phyloP scores from a whole-genome alignment of 1,284 basidiomycete species.

The Ustilago nuda region DNA sequence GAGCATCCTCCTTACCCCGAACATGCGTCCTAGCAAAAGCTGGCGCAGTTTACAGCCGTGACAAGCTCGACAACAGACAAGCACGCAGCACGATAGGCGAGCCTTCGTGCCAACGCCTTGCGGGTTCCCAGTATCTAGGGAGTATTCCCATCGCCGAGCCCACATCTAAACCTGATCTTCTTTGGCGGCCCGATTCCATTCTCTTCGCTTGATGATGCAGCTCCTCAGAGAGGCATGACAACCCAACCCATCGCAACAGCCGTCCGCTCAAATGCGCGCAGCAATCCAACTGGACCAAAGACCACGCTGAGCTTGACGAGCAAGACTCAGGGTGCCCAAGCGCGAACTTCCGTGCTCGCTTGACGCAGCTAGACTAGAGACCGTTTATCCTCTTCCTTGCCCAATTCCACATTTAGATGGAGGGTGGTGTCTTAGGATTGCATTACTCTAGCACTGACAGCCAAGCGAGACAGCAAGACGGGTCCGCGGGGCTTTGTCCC shows the following conservation, averaged over 20 bases:
- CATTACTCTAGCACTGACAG: conserved; percentile 25
- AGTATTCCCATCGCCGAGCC: neutral
- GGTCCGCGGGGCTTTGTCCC: conserved; percentile 27
- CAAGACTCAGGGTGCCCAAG: conserved; percentile 29
- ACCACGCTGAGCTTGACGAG: conserved; percentile 18
- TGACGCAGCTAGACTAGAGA: conserved; percentile 35
- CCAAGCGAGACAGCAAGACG: conserved; percentile 19
- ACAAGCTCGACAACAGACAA: neutral
- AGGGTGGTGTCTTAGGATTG: conserved; percentile 54
- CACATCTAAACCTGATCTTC: conserved; percentile 36
- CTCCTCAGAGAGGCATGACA: conserved; percentile 20
- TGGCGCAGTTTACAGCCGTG: conserved; percentile 38
- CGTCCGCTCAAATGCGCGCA: conserved; percentile 10
- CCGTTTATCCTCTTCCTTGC: conserved; percentile 53
- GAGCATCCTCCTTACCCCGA: conserved; percentile 58
- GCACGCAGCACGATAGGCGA: neutral
- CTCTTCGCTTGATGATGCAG: conserved; percentile 37
- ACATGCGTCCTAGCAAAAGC: conserved; percentile 43
- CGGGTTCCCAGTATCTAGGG: too few relatives aligned
- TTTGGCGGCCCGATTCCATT: conserved; percentile 58
- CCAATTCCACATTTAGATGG: conserved; percentile 32
- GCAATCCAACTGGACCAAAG: conserved; percentile 8
- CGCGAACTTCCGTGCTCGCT: conserved; percentile 16
- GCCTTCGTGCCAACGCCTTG: neutral
- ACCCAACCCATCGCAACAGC: conserved; percentile 6